A percentile compares a stretch with the other conserved stretches of the same genome.
Evolutionary conservation across 73 alveolate genomes (phyloP).

Genomic region (Paramecium biaurelia): DNA sequence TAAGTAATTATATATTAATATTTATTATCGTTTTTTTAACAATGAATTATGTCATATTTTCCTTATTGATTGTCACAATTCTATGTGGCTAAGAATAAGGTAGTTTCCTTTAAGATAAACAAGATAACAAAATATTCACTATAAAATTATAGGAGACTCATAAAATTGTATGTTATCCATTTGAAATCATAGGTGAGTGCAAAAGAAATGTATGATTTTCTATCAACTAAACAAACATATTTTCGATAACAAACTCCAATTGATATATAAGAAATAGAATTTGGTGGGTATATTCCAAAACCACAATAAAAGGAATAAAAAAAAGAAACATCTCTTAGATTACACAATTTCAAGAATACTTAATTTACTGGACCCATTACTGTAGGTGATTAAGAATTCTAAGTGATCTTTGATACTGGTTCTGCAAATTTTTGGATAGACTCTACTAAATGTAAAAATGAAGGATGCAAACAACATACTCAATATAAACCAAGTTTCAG

Average conservation of each 20-base stretch:
- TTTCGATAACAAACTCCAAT: conserved; percentile 21
- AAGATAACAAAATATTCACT: neutral
- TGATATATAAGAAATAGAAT: neutral
- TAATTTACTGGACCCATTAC: conserved; percentile 64
- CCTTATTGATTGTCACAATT: neutral
- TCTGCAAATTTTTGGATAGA: conserved; percentile 70
- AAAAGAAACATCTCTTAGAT: neutral
- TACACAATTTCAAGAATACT: conserved; percentile 60
- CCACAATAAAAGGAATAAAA: neutral
- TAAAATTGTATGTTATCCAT: neutral
- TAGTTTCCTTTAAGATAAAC: neutral
- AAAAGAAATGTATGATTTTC: conserved; percentile 41
- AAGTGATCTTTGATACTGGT: conserved; percentile 86
- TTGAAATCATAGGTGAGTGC: neutral
- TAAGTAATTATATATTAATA: neutral
- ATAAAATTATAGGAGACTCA: conserved; percentile 16
- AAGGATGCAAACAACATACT: conserved; percentile 61
- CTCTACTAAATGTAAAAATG: conserved; percentile 63
- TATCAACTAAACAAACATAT: conserved; percentile 43
- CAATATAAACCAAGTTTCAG: conserved; percentile 57
- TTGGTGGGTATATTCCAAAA: neutral
- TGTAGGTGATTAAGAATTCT: conserved; percentile 72
- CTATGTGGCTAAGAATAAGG: neutral
- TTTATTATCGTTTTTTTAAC: conserved; percentile 25
- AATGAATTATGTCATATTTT: neutral